Conservation (phyloP, 2,329 filamentous ascomycete species). For the Aspergillus clavatus region DNA sequence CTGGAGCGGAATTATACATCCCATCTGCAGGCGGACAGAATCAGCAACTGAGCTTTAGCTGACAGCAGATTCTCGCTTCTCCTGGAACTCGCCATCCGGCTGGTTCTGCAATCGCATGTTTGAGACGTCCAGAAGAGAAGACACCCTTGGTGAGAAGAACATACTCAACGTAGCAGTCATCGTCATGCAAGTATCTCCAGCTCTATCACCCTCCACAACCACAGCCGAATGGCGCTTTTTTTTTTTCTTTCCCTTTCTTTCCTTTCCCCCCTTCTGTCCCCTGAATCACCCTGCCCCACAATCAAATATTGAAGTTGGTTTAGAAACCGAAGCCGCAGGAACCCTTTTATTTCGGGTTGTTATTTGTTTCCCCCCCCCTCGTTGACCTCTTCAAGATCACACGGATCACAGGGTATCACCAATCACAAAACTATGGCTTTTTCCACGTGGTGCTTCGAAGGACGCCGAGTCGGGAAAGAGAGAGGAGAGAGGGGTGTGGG, state of each 20-base stretch:
- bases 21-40: constrained; percentile 40
- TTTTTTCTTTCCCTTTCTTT: constrained; percentile 13
- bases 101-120: constrained; percentile 9
- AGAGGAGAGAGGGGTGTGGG: neutral
- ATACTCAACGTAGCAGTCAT: constrained; percentile 44
- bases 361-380: too few species aligned
- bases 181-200: constrained; percentile 26
- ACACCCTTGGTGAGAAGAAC: constrained; percentile 23
- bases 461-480: neutral
- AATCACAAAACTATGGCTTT: neutral
- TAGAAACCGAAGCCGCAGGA: neutral
- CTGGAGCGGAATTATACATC: constrained; percentile 51
- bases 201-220: constrained; percentile 26
- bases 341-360: too few species aligned
- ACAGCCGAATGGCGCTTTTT: constrained; percentile 21
- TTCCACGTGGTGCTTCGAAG: neutral
- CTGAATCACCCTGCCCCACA: neutral
- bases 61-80: constrained; percentile 12
- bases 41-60: constrained; percentile 34
- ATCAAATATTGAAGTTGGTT: neutral
- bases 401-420: neutral
- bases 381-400: neutral
- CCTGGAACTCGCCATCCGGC: constrained; percentile 10
- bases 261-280: constrained; percentile 18
- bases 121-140: constrained; percentile 14